Percentiles rank a stretch among this genome's conserved stretches.
Evolutionary conservation across 2,329 filamentous ascomycete species (phyloP).

Genomic region (Sclerotinia borealis): DNA sequence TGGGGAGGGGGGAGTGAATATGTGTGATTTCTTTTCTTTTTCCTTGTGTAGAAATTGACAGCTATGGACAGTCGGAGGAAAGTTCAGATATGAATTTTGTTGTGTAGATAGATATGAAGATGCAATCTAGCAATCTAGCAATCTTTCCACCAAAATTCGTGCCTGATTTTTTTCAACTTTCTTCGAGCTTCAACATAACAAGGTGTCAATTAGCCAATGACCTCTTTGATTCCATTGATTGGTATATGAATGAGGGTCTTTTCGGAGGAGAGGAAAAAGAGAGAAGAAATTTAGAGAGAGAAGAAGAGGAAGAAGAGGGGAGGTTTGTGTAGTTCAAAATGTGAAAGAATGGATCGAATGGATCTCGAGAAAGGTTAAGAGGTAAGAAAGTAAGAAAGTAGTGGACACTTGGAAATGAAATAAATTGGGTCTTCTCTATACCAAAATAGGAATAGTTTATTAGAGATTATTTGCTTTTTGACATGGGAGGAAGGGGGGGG

Average conservation of each 20-base stretch:
- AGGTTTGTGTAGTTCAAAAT: constrained; percentile 7
- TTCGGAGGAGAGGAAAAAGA: constrained; percentile 3
- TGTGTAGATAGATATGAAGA: not conserved
- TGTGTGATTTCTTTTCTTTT: constrained; percentile 13
- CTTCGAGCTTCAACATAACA: constrained; percentile 15
- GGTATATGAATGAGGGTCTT: not conserved
- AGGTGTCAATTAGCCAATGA: constrained; percentile 15
- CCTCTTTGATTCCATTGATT: constrained; percentile 4
- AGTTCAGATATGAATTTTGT: constrained; percentile 17
- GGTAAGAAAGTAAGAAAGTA: not conserved
- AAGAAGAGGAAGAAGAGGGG: not conserved
- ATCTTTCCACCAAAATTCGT: constrained; percentile 11
- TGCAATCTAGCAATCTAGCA: constrained; percentile 6
- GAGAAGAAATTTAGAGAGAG: constrained; percentile 2
- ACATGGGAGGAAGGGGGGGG: not conserved
- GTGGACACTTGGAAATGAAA: not conserved
- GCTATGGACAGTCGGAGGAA: constrained; percentile 26
- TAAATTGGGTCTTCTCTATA: not conserved
- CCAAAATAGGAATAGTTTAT: not conserved
- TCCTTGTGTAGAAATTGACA: constrained; percentile 21
- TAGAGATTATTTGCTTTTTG: not conserved
- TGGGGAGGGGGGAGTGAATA: not conserved
- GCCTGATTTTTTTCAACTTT: not conserved
- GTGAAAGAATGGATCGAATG: constrained; percentile 8
- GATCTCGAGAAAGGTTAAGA: constrained; percentile 7